A percentile compares a stretch with the other conserved stretches of the same genome.
These are phyloP conservation scores for Liquidambar formosana DNA, from an alignment of 164 flowering plant genomes.

Conservation along the genomic window DNA sequence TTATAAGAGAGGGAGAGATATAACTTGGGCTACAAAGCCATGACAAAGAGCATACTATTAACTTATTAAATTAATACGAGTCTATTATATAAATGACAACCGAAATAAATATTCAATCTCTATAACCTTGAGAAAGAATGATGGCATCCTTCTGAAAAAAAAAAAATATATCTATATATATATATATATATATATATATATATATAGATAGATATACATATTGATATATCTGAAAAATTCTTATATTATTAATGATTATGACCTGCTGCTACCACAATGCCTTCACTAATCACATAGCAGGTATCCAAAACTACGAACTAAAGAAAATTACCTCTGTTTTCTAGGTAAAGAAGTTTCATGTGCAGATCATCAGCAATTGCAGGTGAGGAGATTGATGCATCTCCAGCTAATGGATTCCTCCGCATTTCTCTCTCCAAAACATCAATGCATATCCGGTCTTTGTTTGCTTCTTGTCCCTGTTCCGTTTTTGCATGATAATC, in stretches of 20 bases:
- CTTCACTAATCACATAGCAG: not conserved
- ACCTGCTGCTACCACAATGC: not conserved
- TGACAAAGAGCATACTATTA: too few species aligned
- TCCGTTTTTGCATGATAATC: conserved; percentile 54
- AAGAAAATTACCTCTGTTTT: conserved; percentile 55
- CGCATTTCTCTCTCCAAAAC: conserved; percentile 61
- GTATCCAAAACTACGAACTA: not conserved
- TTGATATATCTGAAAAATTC: too few species aligned
- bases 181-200: too few species aligned
- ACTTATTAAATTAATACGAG: too few species aligned
- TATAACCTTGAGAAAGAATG: too few species aligned
- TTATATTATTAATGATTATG: not conserved
- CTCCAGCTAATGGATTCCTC: conserved; percentile 44
- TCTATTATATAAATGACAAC: too few species aligned
- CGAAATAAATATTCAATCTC: too few species aligned
- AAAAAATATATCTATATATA: not conserved
- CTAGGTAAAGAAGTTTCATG: conserved; percentile 55
- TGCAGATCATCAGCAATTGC: conserved; percentile 49
- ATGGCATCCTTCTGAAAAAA: not conserved
- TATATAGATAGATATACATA: too few species aligned
- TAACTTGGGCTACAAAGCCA: too few species aligned
- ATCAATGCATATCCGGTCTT: conserved; percentile 65
- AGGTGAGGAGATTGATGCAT: conserved; percentile 29
- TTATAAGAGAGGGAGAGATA: too few species aligned
- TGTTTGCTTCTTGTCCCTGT: conserved; percentile 62